Conservation (phyloP, 2,329 filamentous ascomycete genomes). For the Colletotrichum destructivum region DNA sequence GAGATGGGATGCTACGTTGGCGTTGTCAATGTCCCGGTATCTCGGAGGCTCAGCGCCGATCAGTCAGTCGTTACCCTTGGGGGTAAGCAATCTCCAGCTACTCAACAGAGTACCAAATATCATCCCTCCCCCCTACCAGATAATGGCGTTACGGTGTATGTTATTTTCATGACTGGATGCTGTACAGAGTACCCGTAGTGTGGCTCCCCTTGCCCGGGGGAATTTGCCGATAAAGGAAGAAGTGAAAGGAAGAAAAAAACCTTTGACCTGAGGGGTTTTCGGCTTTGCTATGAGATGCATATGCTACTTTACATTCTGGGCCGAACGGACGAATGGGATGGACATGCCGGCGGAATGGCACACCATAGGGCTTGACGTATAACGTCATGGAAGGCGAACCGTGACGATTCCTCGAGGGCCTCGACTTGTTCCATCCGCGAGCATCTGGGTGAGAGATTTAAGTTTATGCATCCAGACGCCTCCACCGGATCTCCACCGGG, state of each 20-base stretch:
- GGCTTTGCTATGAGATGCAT: slow-evolving; percentile 27
- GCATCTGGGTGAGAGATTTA: slow-evolving; percentile 39
- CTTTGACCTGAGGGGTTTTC: slow-evolving; percentile 15
- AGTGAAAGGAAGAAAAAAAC: neutral
- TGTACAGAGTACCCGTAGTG: no score
- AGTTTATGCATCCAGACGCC: slow-evolving; percentile 33
- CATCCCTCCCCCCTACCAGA: neutral
- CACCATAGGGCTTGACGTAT: slow-evolving; percentile 15
- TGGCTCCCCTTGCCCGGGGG: no score
- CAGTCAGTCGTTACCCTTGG: neutral
- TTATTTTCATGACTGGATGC: no score
- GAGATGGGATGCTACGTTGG: slow-evolving; percentile 22
- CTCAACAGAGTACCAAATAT: neutral
- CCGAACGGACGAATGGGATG: slow-evolving; percentile 4
- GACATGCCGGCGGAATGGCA: neutral
- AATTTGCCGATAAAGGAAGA: no score
- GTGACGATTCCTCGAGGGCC: slow-evolving; percentile 24
- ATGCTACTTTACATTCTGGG: slow-evolving; percentile 16
- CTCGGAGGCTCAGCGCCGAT: neutral
- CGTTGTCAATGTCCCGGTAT: neutral
- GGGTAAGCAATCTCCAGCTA: slow-evolving; percentile 2
- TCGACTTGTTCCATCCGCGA: slow-evolving; percentile 12
- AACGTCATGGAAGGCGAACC: slow-evolving; percentile 34
- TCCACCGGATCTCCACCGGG: slow-evolving; percentile 40
- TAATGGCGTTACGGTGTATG: slow-evolving; percentile 15